Conservation (phyloP, 2,329 filamentous ascomycete genomes). For the Phyllosticta citribraziliensis region DNA sequence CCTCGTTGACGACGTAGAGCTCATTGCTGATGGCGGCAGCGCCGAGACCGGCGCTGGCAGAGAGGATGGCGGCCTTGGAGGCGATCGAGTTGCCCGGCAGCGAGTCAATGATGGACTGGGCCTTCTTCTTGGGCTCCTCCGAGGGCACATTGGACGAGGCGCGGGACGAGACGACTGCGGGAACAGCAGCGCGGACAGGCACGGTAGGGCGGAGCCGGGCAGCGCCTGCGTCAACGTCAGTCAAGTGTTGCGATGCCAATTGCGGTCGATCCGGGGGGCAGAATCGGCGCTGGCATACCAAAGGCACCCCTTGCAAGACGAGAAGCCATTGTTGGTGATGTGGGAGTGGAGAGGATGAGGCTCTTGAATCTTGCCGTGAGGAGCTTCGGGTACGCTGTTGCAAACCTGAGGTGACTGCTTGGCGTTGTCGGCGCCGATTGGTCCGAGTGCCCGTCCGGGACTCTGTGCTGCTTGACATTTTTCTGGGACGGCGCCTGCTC, state of each 20-base stretch:
- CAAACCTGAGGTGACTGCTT: slow-evolving; percentile 9
- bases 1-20: slow-evolving; percentile 99
- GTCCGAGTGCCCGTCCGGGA: neutral
- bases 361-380: slow-evolving; percentile 19
- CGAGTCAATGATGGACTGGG: slow-evolving; percentile 86
- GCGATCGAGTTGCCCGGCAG: slow-evolving; percentile 85
- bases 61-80: slow-evolving; percentile 96
- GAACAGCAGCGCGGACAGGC: slow-evolving; percentile 61
- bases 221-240: slow-evolving; percentile 55
- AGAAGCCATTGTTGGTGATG: slow-evolving; percentile 76
- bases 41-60: slow-evolving; percentile 79
- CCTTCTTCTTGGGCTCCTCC: slow-evolving; percentile 92
- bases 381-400: slow-evolving; percentile 12
- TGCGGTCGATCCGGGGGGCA: slow-evolving; percentile 20
- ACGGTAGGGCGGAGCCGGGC: slow-evolving; percentile 72
- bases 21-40: slow-evolving; percentile 98
- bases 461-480: neutral
- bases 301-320: slow-evolving; percentile 91
- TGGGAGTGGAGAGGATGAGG: slow-evolving; percentile 28
- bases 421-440: slow-evolving; percentile 9
- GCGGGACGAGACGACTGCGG: slow-evolving; percentile 64
- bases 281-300: slow-evolving; percentile 53
- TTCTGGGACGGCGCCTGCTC: slow-evolving; percentile 1
- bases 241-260: slow-evolving; percentile 26
- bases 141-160: slow-evolving; percentile 67